These are phyloP conservation scores for Saprolegnia parasitica DNA, from an alignment of 352 stramenopile genomes.

Conservation along the genomic window DNA sequence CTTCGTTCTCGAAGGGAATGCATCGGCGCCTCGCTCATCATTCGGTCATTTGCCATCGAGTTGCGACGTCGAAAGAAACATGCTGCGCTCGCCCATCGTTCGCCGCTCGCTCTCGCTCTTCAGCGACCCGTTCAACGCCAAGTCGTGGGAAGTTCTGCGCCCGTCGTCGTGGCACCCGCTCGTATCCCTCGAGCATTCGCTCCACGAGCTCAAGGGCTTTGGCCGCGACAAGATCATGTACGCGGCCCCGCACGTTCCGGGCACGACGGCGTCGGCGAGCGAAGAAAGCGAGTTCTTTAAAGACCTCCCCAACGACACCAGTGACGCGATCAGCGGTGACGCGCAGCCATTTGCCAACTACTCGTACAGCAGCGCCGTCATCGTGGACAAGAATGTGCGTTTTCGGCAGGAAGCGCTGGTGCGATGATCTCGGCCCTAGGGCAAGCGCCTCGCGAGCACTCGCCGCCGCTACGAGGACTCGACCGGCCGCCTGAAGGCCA, in stretches of 20 bases:
- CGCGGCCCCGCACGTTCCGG: neutral
- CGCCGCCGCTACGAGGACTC: slow-evolving; percentile 46
- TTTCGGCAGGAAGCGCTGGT: slow-evolving; percentile 27
- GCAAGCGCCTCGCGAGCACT: slow-evolving; percentile 35
- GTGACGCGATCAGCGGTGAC: slow-evolving; percentile 3
- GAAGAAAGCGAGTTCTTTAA: slow-evolving; percentile 52
- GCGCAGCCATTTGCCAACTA: slow-evolving; percentile 14
- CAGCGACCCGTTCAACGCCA: slow-evolving; percentile 26
- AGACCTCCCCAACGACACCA: slow-evolving; percentile 36
- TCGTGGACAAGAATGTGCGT: slow-evolving; percentile 21
- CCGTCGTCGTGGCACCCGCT: slow-evolving; percentile 53
- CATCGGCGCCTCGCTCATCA: neutral
- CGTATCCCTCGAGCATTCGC: slow-evolving; percentile 51
- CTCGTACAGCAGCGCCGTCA: slow-evolving; percentile 16
- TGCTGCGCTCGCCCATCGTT: neutral
- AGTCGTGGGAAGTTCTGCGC: slow-evolving; percentile 47
- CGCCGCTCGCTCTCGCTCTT: slow-evolving; percentile 31
- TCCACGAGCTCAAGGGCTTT: slow-evolving; percentile 46
- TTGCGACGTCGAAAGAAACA: neutral
- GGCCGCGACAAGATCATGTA: slow-evolving; percentile 3
- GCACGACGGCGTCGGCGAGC: slow-evolving; percentile 28
- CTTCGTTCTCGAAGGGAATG: neutral
- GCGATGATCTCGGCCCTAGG: slow-evolving; percentile 49
- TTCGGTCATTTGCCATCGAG: neutral
- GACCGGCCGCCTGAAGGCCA: slow-evolving; percentile 42